Evolutionary conservation across 345 rosid species (phyloP).

Genomic region (Diplotaxis tenuifolia): DNA sequence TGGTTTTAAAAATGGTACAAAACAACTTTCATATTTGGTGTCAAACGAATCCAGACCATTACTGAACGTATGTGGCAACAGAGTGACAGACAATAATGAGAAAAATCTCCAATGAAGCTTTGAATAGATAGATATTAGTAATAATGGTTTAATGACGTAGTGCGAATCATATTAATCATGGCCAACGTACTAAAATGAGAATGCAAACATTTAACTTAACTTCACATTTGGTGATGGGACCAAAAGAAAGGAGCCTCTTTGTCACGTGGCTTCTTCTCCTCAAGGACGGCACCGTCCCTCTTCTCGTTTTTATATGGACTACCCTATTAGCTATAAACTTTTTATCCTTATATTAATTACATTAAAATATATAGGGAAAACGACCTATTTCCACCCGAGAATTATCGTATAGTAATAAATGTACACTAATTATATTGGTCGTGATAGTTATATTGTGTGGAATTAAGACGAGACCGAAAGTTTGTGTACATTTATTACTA

Average conservation of each 20-base stretch:
- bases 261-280: slow-evolving; percentile 30
- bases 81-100: not conserved
- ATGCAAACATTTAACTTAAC: no score
- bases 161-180: not conserved
- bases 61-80: not conserved
- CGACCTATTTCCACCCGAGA: no score
- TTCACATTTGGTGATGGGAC: slow-evolving; percentile 28
- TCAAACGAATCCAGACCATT: not conserved
- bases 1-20: not conserved
- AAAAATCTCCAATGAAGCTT: not conserved
- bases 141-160: not conserved
- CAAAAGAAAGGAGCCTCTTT: not conserved
- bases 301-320: slow-evolving; percentile 10
- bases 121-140: not conserved
- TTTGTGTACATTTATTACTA: no score
- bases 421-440: no score
- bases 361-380: no score
- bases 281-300: slow-evolving; percentile 37
- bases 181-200: not conserved
- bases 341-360: not conserved
- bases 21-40: not conserved
- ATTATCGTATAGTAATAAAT: no score
- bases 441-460: no score
- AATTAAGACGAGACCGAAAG: no score
- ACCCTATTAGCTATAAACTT: no score